phyloP scores from a whole-genome alignment of 345 rosid genomes.

The Hibiscus trionum region DNA sequence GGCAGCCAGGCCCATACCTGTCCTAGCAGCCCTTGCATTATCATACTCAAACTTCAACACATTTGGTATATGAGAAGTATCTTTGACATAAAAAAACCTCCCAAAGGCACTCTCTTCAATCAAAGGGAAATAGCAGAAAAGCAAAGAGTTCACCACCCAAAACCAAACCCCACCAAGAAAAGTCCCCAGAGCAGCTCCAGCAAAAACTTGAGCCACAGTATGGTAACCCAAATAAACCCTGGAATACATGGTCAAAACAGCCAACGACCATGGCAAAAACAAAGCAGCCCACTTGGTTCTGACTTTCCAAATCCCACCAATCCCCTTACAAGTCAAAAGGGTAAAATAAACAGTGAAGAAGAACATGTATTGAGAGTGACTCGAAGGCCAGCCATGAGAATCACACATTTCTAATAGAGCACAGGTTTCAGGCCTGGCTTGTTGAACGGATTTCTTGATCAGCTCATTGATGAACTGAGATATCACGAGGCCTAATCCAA shows the following conservation, averaged over 20 bases:
- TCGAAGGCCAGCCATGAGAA: constrained; percentile 98
- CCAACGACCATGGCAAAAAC: constrained; percentile 55
- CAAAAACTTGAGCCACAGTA: constrained; percentile 75
- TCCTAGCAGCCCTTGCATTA: constrained; percentile 81
- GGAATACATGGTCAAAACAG: constrained; percentile 71
- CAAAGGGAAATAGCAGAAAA: constrained; percentile 46
- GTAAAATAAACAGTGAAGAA: constrained; percentile 66
- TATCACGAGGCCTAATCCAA: constrained; percentile 70
- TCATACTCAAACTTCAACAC: constrained; percentile 92
- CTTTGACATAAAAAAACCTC: constrained; percentile 70
- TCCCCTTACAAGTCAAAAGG: constrained; percentile 50
- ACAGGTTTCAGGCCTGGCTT: constrained; percentile 86
- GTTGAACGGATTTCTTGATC: constrained; percentile 63
- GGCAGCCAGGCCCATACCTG: constrained; percentile 30
- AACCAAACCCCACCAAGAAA: constrained; percentile 70
- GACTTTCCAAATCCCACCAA: constrained; percentile 51
- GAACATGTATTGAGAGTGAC: constrained; percentile 89
- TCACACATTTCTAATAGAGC: constrained; percentile 83
- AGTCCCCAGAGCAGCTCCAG: constrained; percentile 62
- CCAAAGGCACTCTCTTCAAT: constrained; percentile 80
- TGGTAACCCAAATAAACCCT: constrained; percentile 96
- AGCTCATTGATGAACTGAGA: constrained; percentile 74
- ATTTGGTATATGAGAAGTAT: constrained; percentile 82
- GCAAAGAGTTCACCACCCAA: constrained; percentile 59
- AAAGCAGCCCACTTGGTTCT: constrained; percentile 38